A percentile compares a stretch with the other conserved stretches of the same genome.
phyloP scores from a whole-genome alignment of 495 filamentous ascomycete genomes.

The Chlorociboria aeruginascens region DNA sequence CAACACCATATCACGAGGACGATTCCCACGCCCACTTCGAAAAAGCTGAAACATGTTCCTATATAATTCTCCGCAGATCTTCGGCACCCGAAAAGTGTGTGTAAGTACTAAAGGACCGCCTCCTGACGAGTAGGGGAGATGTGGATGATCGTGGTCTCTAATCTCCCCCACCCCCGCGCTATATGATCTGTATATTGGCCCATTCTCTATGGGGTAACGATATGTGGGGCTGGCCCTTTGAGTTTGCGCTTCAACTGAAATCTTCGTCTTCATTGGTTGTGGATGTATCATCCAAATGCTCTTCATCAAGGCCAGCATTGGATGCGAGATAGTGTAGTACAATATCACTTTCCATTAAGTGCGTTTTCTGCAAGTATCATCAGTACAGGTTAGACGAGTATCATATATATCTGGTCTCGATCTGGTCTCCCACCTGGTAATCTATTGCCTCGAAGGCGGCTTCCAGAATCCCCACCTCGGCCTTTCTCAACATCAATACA shows the following conservation, averaged over 20 bases:
- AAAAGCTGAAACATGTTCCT: no score
- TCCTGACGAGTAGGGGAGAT: no score
- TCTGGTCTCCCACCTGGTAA: conserved; percentile 8
- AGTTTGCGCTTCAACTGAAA: conserved; percentile 12
- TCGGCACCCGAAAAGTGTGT: no score
- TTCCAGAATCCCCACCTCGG: conserved; percentile 9
- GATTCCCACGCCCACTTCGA: no score
- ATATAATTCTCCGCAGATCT: no score
- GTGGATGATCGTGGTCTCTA: no score
- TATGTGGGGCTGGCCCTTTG: no score
- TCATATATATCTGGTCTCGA: neutral
- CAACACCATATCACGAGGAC: no score
- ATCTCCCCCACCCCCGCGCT: no score
- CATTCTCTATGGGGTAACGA: no score
- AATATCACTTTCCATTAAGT: conserved; percentile 11
- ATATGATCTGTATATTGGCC: no score
- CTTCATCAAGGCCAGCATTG: conserved; percentile 4
- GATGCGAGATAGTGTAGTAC: conserved; percentile 20
- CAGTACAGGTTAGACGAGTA: neutral
- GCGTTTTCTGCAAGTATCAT: conserved; percentile 10
- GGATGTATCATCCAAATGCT: conserved; percentile 1
- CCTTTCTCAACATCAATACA: conserved; percentile 10
- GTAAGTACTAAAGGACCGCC: no score
- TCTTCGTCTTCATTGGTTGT: conserved; percentile 19
- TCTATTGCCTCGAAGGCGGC: conserved; percentile 7